Evolutionary conservation across 768 basidiomycete genomes (phyloP).

Genomic region (Tylopilus sp.): DNA sequence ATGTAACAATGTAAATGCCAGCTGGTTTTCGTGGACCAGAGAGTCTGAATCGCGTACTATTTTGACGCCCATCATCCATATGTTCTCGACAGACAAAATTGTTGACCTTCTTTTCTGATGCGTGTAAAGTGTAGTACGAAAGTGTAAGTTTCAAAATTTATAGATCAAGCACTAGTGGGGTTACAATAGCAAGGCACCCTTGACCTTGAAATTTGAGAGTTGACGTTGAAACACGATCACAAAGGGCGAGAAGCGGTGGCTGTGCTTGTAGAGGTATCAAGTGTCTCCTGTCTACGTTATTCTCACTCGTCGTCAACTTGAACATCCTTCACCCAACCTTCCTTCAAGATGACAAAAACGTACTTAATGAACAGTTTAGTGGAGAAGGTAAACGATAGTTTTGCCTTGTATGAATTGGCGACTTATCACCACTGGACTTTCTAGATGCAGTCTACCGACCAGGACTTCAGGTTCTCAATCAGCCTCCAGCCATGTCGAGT

Average conservation of each 20-base stretch:
- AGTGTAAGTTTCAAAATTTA: too few relatives aligned
- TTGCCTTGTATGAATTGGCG: not conserved
- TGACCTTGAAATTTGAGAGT: too few relatives aligned
- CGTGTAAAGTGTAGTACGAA: too few relatives aligned
- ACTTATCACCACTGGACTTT: conserved; percentile 7
- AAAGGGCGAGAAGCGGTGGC: conserved; percentile 11
- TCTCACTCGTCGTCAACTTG: not conserved
- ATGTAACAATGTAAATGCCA: too few relatives aligned
- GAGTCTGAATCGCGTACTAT: too few relatives aligned
- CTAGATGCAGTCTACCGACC: conserved; percentile 88
- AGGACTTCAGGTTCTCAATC: conserved; percentile 72
- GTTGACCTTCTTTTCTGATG: too few relatives aligned
- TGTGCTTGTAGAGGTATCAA: conserved; percentile 5
- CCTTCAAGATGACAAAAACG: conserved; percentile 70
- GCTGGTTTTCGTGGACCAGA: too few relatives aligned
- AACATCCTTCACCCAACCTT: not conserved
- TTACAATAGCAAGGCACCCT: too few relatives aligned
- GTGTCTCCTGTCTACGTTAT: conserved; percentile 25
- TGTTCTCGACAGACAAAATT: too few relatives aligned
- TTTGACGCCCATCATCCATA: too few relatives aligned
- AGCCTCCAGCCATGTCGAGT: conserved; percentile 17
- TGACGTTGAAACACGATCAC: too few relatives aligned
- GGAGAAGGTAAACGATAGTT: conserved; percentile 57
- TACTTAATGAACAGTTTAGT: conserved; percentile 83
- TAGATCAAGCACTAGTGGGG: too few relatives aligned